Conservation (phyloP, 306 rosid genomes). For the Dalbergia cochinchinensis region DNA sequence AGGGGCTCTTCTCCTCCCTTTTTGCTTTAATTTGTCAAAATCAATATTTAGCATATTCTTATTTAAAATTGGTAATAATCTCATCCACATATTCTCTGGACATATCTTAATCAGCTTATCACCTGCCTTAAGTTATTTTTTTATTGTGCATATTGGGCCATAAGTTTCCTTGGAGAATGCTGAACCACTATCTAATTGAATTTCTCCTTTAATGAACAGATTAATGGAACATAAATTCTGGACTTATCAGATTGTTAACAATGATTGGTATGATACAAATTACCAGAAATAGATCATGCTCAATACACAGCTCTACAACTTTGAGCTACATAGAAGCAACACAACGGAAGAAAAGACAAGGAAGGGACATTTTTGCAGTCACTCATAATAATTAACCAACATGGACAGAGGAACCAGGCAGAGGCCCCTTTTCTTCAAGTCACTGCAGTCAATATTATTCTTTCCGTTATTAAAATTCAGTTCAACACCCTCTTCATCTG, state of each 20-base stretch:
- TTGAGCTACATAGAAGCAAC: conserved; percentile 39
- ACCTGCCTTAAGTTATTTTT: neutral
- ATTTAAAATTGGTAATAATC: conserved; percentile 10
- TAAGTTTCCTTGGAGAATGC: conserved; percentile 24
- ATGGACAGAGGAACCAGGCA: conserved; percentile 84
- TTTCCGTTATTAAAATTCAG: conserved; percentile 45
- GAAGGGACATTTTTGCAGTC: conserved; percentile 35
- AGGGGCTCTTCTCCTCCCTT: neutral
- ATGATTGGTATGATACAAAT: conserved; percentile 42
- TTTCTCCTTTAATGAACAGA: conserved; percentile 28
- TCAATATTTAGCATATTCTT: conserved; percentile 6
- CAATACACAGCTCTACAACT: conserved; percentile 31
- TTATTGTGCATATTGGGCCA: neutral
- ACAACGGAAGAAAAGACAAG: neutral
- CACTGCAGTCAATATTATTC: conserved; percentile 49
- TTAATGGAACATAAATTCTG: conserved; percentile 5
- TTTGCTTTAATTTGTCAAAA: conserved; percentile 1
- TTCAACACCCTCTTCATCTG: conserved; percentile 40
- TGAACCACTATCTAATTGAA: neutral
- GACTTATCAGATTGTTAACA: conserved; percentile 34
- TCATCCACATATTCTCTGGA: conserved; percentile 25
- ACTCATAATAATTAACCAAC: conserved; percentile 73
- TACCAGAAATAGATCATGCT: conserved; percentile 39
- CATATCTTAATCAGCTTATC: conserved; percentile 26
- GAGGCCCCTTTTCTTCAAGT: conserved; percentile 73